These are phyloP conservation scores for Salix exigua DNA, from an alignment of 345 rosid genomes.

Conservation along the genomic window DNA sequence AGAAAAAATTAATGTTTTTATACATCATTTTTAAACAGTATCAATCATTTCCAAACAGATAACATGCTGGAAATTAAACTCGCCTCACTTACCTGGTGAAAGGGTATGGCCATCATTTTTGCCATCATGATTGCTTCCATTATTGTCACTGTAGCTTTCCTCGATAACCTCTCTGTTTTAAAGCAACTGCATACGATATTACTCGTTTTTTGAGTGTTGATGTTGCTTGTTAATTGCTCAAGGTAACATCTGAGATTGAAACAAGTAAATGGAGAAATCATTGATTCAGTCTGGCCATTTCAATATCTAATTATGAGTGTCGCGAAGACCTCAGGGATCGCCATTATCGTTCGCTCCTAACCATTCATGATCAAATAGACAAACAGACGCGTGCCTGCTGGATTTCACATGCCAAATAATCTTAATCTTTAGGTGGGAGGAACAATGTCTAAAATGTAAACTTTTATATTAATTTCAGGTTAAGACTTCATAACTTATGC, in stretches of 20 bases:
- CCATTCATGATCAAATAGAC: not conserved
- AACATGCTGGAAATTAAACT: conserved; percentile 2
- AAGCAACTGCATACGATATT: conserved; percentile 15
- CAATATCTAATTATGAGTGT: not conserved
- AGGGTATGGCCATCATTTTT: conserved; percentile 13
- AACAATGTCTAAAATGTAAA: not conserved
- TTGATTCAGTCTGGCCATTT: not conserved
- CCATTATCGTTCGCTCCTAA: not conserved
- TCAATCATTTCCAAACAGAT: too few species aligned
- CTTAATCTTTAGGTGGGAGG: not conserved
- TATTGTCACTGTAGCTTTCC: conserved; percentile 25
- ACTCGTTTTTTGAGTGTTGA: not conserved
- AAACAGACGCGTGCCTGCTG: not conserved
- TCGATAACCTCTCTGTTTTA: conserved; percentile 9
- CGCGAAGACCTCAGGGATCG: not conserved
- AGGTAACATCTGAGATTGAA: too few species aligned
- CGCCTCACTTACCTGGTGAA: not conserved
- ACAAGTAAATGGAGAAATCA: not conserved
- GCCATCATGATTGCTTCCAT: conserved; percentile 27
- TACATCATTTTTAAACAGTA: too few species aligned
- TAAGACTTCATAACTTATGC: not conserved
- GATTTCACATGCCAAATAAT: not conserved
- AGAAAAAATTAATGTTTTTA: too few species aligned
- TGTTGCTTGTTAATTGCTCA: not conserved
- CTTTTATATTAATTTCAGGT: not conserved